Base-by-base conservation (phyloP, 2,329 filamentous ascomycete genomes). In the Elsinoe ampelina region DNA sequence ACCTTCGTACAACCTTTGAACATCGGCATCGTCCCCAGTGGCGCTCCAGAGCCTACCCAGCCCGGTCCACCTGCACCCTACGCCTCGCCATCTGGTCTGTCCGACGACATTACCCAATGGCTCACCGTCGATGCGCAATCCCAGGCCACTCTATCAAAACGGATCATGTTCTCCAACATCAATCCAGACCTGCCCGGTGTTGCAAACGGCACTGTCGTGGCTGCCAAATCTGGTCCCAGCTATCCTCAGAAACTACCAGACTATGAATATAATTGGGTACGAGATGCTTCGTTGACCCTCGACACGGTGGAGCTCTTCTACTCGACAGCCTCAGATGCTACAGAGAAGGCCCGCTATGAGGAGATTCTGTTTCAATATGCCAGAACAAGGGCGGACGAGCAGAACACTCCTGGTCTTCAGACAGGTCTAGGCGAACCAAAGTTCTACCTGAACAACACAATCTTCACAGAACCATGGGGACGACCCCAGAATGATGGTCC, bases 401-500 rank as follows among this genome's bases (percentile, higher is more conserved):
- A 69, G 57, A 69, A 62, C 32, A 65, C 66, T 39, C 65, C 65
- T 8, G 60, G 63, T 39, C 58, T 68, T 22, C 59, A 63, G 34
- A 66, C 65, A n/a, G 66, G 66, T 11, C 61, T 68, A 2, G 66
- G 65, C 26, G 66, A 68, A 58, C 66, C 66, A 8, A 68, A 68
- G 55, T 67, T 67, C 61, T 64, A 67, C 54, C 61, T 68, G 12
- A 66, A 68, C 58, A 64, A 66, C 45, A 65, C 64, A 2, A 60
- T 64, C 51, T 69, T 67, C 56, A 61, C 59, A 1, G 63, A 61
- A 11, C 64, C 65, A 10, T 69, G 67, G 67, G 66, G 67, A 5
- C 41, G 67, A n/a, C 67, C 67, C n/a, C 67, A 69, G 43, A 67
- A 67, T 39, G 67, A 69, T 52, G 67, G 66, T 4, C 66, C 66